Percentiles rank a stretch among this genome's conserved stretches.
These are phyloP conservation scores for Fusarium praegraminearum DNA, from an alignment of 2,329 filamentous ascomycete species.

Conservation along the genomic window DNA sequence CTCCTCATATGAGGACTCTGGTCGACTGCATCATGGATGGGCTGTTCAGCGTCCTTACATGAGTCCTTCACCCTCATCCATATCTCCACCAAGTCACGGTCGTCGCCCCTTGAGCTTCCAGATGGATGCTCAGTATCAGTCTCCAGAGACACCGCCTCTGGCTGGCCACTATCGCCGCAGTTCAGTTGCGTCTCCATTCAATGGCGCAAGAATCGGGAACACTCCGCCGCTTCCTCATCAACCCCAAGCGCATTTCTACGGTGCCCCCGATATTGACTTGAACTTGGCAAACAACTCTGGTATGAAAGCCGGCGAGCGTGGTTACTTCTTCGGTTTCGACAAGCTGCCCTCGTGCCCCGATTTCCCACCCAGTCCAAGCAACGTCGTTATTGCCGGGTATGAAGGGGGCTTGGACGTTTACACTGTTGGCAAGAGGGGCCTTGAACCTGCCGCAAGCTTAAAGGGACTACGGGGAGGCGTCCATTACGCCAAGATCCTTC, in stretches of 20 bases:
- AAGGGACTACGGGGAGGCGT: slow-evolving; percentile 84
- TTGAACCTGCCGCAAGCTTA: slow-evolving; percentile 76
- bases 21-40: slow-evolving; percentile 59
- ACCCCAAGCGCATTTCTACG: slow-evolving; percentile 81
- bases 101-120: slow-evolving; percentile 68
- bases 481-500: slow-evolving; percentile 83
- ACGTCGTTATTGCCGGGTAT: slow-evolving; percentile 80
- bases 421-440: slow-evolving; percentile 76
- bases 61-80: slow-evolving; percentile 59
- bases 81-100: slow-evolving; percentile 53
- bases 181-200: slow-evolving; percentile 65
- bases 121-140: slow-evolving; percentile 60
- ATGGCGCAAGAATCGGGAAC: slow-evolving; percentile 57
- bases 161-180: slow-evolving; percentile 57
- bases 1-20: slow-evolving; percentile 64
- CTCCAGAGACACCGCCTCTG: slow-evolving; percentile 56
- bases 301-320: slow-evolving; percentile 73
- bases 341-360: slow-evolving; percentile 65
- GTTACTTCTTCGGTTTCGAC: slow-evolving; percentile 87
- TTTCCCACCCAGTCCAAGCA: slow-evolving; percentile 62
- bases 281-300: slow-evolving; percentile 69
- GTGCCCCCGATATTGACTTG: slow-evolving; percentile 78
- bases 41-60: slow-evolving; percentile 60
- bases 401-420: slow-evolving; percentile 85
- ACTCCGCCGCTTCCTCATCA: slow-evolving; percentile 80